These are phyloP conservation scores for Lentinula boryana DNA, from an alignment of 768 basidiomycete species.

Conservation along the genomic window DNA sequence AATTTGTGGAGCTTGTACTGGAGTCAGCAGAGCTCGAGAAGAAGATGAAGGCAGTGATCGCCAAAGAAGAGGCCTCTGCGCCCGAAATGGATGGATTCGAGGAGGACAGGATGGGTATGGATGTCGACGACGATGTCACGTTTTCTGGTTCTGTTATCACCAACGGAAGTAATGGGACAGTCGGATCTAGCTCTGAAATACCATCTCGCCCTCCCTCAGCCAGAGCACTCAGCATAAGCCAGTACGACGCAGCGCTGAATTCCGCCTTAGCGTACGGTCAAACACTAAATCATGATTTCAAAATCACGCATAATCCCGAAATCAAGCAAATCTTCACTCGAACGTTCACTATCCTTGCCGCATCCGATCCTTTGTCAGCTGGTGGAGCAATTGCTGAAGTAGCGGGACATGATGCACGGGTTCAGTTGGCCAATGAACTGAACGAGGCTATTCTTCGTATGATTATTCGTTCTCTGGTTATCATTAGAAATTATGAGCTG, in stretches of 20 bases:
- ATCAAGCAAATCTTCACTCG: conserved; percentile 64
- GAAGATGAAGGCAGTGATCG: conserved; percentile 38
- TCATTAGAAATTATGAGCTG: neutral
- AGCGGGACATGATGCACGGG: conserved; percentile 61
- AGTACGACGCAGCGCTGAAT: conserved; percentile 55
- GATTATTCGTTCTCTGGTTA: conserved; percentile 15
- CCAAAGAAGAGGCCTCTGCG: conserved; percentile 18
- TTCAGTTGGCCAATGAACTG: conserved; percentile 65
- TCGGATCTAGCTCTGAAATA: conserved; percentile 14
- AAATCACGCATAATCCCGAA: conserved; percentile 52
- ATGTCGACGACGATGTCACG: conserved; percentile 40
- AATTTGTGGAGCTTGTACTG: conserved; percentile 78
- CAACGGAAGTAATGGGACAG: conserved; percentile 3
- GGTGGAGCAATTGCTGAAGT: conserved; percentile 62
- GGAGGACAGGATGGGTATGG: conserved; percentile 55
- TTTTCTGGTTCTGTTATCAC: neutral
- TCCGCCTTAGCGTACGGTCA: conserved; percentile 73
- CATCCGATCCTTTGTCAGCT: conserved; percentile 64
- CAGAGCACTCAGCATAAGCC: conserved; percentile 12
- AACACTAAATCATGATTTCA: conserved; percentile 61
- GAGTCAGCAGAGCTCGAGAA: conserved; percentile 67
- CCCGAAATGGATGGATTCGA: conserved; percentile 30
- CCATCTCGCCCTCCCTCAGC: conserved; percentile 8
- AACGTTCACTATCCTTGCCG: conserved; percentile 78
- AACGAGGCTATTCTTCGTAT: conserved; percentile 80